phyloP scores from a whole-genome alignment of 805 yeast species.

The Kazachstania viticola region DNA sequence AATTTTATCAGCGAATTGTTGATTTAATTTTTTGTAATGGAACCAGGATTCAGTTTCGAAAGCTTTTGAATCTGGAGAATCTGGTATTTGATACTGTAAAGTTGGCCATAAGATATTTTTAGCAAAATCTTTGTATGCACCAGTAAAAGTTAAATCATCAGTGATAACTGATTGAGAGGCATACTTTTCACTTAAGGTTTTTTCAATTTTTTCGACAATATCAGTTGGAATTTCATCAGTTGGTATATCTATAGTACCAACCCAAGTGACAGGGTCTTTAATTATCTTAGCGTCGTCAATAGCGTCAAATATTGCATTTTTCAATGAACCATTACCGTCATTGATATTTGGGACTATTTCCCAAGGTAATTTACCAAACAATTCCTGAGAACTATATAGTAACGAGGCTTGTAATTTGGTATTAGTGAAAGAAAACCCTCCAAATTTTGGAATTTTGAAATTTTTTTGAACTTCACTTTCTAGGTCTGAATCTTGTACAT shows the following conservation, averaged over 20 bases:
- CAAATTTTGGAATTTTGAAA: constrained; percentile 38
- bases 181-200: constrained; percentile 37
- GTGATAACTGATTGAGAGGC: constrained; percentile 53
- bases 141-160: constrained; percentile 69
- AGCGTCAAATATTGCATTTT: constrained; percentile 71
- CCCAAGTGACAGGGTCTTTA: constrained; percentile 44
- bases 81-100: constrained; percentile 86
- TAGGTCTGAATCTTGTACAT: constrained; percentile 7
- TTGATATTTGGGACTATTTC: constrained; percentile 43
- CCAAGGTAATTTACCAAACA: constrained; percentile 54
- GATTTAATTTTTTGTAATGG: constrained; percentile 64
- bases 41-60: constrained; percentile 93
- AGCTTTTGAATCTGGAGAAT: constrained; percentile 81
- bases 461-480: constrained; percentile 8
- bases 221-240: constrained; percentile 61
- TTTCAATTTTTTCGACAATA: constrained; percentile 43
- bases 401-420: constrained; percentile 32
- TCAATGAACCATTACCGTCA: constrained; percentile 79
- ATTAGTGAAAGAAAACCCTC: constrained; percentile 60
- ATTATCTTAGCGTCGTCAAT: constrained; percentile 29
- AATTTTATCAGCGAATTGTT: constrained; percentile 64
- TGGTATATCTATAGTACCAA: constrained; percentile 89
- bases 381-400: constrained; percentile 27
- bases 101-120: constrained; percentile 96
- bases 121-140: constrained; percentile 83